Evolutionary conservation across 345 rosid species (phyloP), one percentile per base, ranked within the genome.

Genomic region (Limnanthes douglasii): DNA sequence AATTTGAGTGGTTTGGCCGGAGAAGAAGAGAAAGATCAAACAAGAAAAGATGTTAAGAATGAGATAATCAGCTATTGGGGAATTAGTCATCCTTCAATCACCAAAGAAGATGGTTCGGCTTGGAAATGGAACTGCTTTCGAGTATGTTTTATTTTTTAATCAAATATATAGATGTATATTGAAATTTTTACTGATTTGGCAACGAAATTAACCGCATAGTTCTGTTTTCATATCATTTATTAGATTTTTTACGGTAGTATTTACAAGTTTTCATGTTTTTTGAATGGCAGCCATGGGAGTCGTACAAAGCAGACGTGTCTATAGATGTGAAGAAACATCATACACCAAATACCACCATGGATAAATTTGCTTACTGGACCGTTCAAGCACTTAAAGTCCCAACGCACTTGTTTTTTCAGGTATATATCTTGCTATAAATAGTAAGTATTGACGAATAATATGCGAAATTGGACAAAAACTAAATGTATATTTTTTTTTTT

Each of bases 111-210:
- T 8, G 84, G 84, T 30, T 70, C 84, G 13, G 72, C 73, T 25
- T 75, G 78, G 84, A 65, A 60, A 14, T 70, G 84, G 84, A 70
- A 68, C 34, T 61, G 75, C 47, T 75, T 75, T 42, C 65, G 61
- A 65, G 72, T 65, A 54, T 3, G 19, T 27, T 8, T 5, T 13
- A 6, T 15, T 8, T 15, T 19, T 18, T 31, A n/a, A n/a, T 13
- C 11, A 6, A 11, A 5, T 16, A 6, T 4, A 8, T 28, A 32
- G 4, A 5, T 16, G 3, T 34, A 5, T 15, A 6, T 26, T 10
- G 2, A 19, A 12, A 3, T 11, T 34, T 5, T 6, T 11, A 6
- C 28, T 29, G 12, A 16, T 3, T 25, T n/a, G n/a, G n/a, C n/a
- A n/a, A n/a, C n/a, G n/a, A n/a, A n/a, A n/a, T n/a, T n/a, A n/a